Evolutionary conservation across 768 basidiomycete genomes (phyloP).

Genomic region (Lactarius trivialis): DNA sequence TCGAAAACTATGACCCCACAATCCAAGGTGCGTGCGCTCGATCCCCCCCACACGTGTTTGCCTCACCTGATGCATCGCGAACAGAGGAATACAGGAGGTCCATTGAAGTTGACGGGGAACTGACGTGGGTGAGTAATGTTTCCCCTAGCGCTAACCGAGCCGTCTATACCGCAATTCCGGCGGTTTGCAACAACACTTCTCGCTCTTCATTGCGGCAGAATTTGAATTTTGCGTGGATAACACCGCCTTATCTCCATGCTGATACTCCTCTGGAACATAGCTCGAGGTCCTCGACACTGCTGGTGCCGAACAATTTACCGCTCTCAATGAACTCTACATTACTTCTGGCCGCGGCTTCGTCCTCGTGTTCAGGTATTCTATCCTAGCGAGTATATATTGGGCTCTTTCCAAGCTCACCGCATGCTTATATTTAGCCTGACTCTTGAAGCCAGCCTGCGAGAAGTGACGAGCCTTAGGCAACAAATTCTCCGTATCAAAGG

Average conservation of each 20-base stretch:
- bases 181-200: background rate
- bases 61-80: background rate
- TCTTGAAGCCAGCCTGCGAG: constrained; percentile 73
- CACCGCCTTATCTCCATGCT: background rate
- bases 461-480: constrained; percentile 73
- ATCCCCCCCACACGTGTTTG: background rate
- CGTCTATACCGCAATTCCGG: background rate
- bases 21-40: constrained; percentile 56
- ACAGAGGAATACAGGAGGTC: constrained; percentile 67
- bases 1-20: constrained; percentile 76
- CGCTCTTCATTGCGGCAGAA: background rate
- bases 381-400: background rate
- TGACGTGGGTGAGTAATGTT: constrained; percentile 46
- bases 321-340: constrained; percentile 76
- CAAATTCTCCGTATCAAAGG: constrained; percentile 79
- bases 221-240: background rate
- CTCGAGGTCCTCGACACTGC: constrained; percentile 80
- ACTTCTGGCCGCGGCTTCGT: constrained; percentile 75
- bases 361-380: constrained; percentile 67
- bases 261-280: constrained; percentile 33
- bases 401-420: background rate
- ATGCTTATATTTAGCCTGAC: constrained; percentile 48
- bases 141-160: constrained; percentile 11
- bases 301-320: constrained; percentile 80
- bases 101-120: constrained; percentile 59